These are phyloP conservation scores for Trapa bicornis DNA, from an alignment of 345 rosid species.

Conservation along the genomic window DNA sequence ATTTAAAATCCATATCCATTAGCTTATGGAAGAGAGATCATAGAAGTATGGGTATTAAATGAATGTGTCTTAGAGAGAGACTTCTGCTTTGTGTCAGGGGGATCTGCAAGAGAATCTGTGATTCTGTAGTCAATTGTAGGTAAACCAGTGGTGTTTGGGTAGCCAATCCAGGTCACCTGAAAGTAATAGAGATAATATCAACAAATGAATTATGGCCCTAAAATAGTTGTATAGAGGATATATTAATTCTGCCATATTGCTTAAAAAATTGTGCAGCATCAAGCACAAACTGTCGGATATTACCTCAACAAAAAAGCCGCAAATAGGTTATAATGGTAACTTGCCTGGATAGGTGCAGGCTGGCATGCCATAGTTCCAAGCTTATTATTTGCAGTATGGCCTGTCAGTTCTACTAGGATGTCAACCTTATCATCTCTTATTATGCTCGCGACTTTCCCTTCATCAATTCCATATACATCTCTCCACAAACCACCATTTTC, in stretches of 20 bases:
- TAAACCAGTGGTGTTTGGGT: constrained; percentile 94
- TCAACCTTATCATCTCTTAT: constrained; percentile 87
- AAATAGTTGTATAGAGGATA: not conserved
- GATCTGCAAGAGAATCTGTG: constrained; percentile 87
- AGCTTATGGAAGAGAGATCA: too few relatives aligned
- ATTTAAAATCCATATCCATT: too few relatives aligned
- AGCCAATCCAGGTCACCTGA: constrained; percentile 99
- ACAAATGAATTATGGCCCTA: not conserved
- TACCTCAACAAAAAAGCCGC: not conserved
- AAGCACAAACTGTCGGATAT: not conserved
- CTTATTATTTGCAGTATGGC: constrained; percentile 98
- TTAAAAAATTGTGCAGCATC: not conserved
- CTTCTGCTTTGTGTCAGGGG: constrained; percentile 76
- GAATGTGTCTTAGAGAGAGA: constrained; percentile 9
- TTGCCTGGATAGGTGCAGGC: constrained; percentile 95
- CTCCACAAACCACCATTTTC: constrained; percentile 94
- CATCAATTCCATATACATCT: constrained; percentile 87
- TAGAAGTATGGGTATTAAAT: too few relatives aligned
- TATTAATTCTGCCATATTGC: not conserved
- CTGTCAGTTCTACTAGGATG: constrained; percentile 95
- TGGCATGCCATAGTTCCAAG: constrained; percentile 98
- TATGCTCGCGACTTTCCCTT: constrained; percentile 89
- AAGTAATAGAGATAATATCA: constrained; percentile 7
- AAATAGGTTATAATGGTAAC: not conserved
- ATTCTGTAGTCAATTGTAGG: constrained; percentile 95